Conservation (phyloP, 176 grass and related monocot species). For the Oropetium thomaeum region DNA sequence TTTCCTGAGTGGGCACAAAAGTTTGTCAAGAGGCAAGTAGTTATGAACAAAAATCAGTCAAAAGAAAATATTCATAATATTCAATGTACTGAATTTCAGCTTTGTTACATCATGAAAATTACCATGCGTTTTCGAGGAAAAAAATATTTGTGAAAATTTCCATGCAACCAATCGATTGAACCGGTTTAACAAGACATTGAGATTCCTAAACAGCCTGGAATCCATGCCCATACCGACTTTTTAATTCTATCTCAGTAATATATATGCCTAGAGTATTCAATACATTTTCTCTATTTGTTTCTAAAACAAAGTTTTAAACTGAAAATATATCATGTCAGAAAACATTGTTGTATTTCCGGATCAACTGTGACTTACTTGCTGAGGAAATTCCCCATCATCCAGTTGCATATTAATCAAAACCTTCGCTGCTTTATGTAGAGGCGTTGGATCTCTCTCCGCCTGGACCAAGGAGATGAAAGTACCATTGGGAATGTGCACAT, state of each 20-base stretch:
- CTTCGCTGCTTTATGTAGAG: constrained; percentile 73
- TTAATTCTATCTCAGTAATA: background rate
- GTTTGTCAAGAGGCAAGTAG: background rate
- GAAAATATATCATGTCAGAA: background rate
- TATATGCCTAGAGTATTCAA: background rate
- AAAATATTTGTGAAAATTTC: too few species aligned
- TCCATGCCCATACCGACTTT: background rate
- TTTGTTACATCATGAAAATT: background rate
- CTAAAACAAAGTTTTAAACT: background rate
- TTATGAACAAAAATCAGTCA: background rate
- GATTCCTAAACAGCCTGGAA: background rate
- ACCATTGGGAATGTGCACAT: constrained; percentile 1
- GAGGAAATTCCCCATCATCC: constrained; percentile 85
- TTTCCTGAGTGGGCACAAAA: constrained; percentile 49
- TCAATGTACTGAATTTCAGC: background rate
- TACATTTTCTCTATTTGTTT: background rate
- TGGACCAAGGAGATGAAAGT: constrained; percentile 17
- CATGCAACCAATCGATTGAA: background rate
- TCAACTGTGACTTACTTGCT: constrained; percentile 61
- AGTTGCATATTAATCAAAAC: constrained; percentile 75
- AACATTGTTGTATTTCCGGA: background rate
- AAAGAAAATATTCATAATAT: background rate
- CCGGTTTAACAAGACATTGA: background rate
- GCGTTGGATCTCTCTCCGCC: constrained; percentile 72
- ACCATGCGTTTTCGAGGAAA: too few species aligned